Percentiles rank a stretch among this genome's conserved stretches.
Conservation (phyloP, 176 grass and related monocot genomes). For the Ananas comosus region DNA sequence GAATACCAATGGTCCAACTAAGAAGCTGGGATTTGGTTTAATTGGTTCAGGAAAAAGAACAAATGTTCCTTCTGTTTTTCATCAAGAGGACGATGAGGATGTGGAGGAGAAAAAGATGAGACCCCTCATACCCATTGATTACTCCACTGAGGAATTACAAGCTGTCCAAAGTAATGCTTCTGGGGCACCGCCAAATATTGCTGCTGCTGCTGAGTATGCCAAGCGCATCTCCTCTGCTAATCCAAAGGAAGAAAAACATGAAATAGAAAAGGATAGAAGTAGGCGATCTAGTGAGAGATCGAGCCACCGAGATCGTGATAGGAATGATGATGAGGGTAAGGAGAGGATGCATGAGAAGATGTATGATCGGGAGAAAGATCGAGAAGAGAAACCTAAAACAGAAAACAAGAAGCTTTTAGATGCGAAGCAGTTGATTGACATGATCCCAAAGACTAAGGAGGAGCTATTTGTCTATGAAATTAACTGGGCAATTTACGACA, state of each 20-base stretch:
- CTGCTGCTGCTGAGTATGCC: slow-evolving; percentile 81
- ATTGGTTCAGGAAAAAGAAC: slow-evolving; percentile 72
- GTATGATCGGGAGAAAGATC: slow-evolving; percentile 40
- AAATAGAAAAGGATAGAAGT: slow-evolving; percentile 46
- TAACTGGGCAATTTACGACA: slow-evolving; percentile 91
- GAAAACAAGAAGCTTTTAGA: slow-evolving; percentile 84
- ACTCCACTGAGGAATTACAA: slow-evolving; percentile 85
- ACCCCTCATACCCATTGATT: slow-evolving; percentile 94
- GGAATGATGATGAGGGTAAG: slow-evolving; percentile 49
- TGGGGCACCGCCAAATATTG: slow-evolving; percentile 42
- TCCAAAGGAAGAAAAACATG: slow-evolving; percentile 60
- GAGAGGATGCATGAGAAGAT: slow-evolving; percentile 31
- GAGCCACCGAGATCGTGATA: slow-evolving; percentile 45
- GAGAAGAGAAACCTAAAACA: slow-evolving; percentile 56
- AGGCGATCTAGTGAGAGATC: slow-evolving; percentile 59
- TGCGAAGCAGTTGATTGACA: slow-evolving; percentile 96
- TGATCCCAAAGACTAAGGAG: slow-evolving; percentile 97
- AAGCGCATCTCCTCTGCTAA: slow-evolving; percentile 66
- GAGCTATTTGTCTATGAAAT: slow-evolving; percentile 92
- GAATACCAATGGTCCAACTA: slow-evolving; percentile 53
- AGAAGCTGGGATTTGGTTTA: slow-evolving; percentile 90
- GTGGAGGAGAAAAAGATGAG: slow-evolving; percentile 65
- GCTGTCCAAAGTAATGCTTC: slow-evolving; percentile 53
- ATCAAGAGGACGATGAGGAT: slow-evolving; percentile 70
- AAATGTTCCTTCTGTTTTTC: slow-evolving; percentile 90